Base-by-base conservation (phyloP, 1,139 yeast genomes). In the Saccharomyces hybrid region DNA sequence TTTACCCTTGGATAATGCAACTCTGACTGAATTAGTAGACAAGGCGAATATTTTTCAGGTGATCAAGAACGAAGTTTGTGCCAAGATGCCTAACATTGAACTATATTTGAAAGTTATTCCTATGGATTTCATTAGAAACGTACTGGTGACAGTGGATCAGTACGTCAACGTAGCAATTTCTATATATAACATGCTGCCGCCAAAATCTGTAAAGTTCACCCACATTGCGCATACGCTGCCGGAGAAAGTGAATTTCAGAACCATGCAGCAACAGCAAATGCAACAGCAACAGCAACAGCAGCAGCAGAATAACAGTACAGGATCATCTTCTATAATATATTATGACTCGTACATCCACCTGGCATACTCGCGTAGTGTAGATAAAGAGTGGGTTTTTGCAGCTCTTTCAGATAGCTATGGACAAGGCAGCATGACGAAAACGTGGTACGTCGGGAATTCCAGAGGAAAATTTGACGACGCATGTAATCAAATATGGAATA, bases 351-450 rank as follows among this genome's bases (percentile, higher is more conserved):
- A 84, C 61, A 74, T 93, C 44, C 98, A 91, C 67, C 75, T 93
- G 30, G 91, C 96, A 0, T 93, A 90, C 64, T 89, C 90, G 41
- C 70, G 95, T 53, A 86, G 96, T 0, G 75, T 80, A 4, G 97
- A 91, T 66, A 83, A 82, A 58, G 82, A 80, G 56, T 91, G 97
- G 97, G 76, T 89, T 50, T 82, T 85, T 28, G 95, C 89, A 0
- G 86, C 96, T 0, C 89, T 97, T 95, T 78, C 95, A 0, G 97
- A 91, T 65, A 93, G 93, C 52, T 78, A 79, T 64, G 97, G 97
- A 0, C 75, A 75, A 8, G 77, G 81, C 6, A 80, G 84, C 7
- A 77, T 77, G 55, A 79, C 84, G 1, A 86, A 83, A 61, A 80
- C 91, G 0, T 86, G 91, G 91, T 77, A 76, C 60, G 83, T 63